Evolutionary conservation across 2,329 filamentous ascomycete genomes (phyloP).

Genomic region (Aspergillus texensis): DNA sequence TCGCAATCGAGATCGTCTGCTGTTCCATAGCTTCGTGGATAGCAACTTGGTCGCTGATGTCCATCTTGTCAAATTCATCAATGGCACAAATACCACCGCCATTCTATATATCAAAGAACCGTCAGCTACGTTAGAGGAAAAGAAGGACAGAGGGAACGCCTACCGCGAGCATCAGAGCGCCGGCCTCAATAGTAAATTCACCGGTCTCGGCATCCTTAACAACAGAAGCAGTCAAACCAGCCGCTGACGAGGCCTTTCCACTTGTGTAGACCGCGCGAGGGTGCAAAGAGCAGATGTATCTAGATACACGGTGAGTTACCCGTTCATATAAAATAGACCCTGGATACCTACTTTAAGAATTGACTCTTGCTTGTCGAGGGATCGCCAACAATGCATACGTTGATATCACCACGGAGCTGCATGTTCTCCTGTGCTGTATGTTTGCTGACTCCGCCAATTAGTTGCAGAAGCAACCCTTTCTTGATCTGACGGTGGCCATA

Average conservation of each 20-base stretch:
- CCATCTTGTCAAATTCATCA: constrained; percentile 99
- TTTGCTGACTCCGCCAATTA: constrained; percentile 96
- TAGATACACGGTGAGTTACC: constrained; percentile 20
- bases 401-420: constrained; percentile 94
- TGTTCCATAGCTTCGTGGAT: constrained; percentile 99
- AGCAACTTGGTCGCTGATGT: constrained; percentile 92
- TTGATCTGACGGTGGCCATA: constrained; percentile 98
- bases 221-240: constrained; percentile 94
- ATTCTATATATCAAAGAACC: constrained; percentile 31
- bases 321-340: not conserved
- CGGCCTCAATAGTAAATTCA: constrained; percentile 97
- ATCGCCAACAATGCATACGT: constrained; percentile 97
- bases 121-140: not conserved
- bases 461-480: constrained; percentile 89
- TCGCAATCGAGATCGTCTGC: constrained; percentile 98
- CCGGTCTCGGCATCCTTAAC: constrained; percentile 98
- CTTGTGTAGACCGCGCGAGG: constrained; percentile 96
- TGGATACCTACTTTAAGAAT: constrained; percentile 71
- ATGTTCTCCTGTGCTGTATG: constrained; percentile 83
- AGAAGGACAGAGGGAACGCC: constrained; percentile 16
- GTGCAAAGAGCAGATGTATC: constrained; percentile 93
- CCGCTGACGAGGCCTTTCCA: constrained; percentile 94
- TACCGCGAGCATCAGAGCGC: constrained; percentile 90
- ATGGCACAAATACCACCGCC: constrained; percentile 97
- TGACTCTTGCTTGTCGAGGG: constrained; percentile 97